Evolutionary conservation across 257 asterid species (phyloP).

Genomic region (Penstemon eatonii): DNA sequence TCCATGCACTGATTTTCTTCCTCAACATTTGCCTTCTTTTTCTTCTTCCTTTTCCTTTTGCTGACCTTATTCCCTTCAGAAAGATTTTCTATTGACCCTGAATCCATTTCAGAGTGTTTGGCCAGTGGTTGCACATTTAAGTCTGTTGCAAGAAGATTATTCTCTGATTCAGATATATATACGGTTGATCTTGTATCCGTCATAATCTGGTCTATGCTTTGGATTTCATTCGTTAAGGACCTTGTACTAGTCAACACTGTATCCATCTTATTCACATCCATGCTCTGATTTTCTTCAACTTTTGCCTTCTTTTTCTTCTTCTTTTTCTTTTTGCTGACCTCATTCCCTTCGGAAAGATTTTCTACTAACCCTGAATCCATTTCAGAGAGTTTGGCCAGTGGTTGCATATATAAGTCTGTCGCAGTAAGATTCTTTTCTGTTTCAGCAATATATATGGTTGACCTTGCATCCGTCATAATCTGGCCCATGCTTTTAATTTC

Average conservation of each 20-base stretch:
- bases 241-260: neutral
- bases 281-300: slow-evolving; percentile 17
- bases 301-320: slow-evolving; percentile 22
- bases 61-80: slow-evolving; percentile 24
- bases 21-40: neutral
- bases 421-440: slow-evolving; percentile 12
- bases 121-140: neutral
- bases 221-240: too few relatives aligned
- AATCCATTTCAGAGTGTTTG: neutral
- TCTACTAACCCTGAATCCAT: slow-evolving; percentile 22
- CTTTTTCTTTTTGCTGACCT: slow-evolving; percentile 24
- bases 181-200: neutral
- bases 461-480: slow-evolving; percentile 25
- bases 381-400: slow-evolving; percentile 29
- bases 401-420: slow-evolving; percentile 21
- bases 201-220: too few relatives aligned
- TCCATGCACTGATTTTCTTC: neutral
- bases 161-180: too few relatives aligned
- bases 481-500: slow-evolving; percentile 30
- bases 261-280: neutral
- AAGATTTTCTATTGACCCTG: slow-evolving; percentile 8
- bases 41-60: slow-evolving; percentile 34
- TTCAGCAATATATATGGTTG: slow-evolving; percentile 2
- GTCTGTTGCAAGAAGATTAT: too few relatives aligned
- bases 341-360: slow-evolving; percentile 28